Conservation (phyloP, 371 early-diverging fungal species). For the Mucor plumbeus region DNA sequence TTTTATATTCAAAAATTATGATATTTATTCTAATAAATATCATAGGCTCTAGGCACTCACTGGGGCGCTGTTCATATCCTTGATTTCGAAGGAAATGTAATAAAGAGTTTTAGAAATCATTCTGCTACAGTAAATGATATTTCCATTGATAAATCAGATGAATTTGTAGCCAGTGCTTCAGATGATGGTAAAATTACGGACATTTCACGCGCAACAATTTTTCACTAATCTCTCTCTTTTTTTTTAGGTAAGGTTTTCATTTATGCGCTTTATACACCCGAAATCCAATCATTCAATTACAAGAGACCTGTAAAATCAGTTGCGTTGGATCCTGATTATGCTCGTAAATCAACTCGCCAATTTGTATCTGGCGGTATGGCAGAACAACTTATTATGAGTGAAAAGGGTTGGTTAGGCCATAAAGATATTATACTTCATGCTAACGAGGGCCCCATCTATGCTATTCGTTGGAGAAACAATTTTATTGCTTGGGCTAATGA, state of each 20-base stretch:
- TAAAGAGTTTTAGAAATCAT: constrained; percentile 77
- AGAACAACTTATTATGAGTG: constrained; percentile 83
- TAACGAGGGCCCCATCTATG: constrained; percentile 88
- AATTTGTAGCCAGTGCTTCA: constrained; percentile 90
- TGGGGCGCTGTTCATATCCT: constrained; percentile 91
- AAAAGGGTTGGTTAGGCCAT: constrained; percentile 70
- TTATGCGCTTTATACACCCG: constrained; percentile 71
- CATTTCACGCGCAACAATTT: background rate
- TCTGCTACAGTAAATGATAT: constrained; percentile 87
- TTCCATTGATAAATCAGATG: constrained; percentile 83
- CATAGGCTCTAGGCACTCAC: constrained; percentile 92
- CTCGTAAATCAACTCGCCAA: constrained; percentile 70
- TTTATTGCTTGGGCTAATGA: constrained; percentile 96
- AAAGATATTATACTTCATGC: constrained; percentile 79
- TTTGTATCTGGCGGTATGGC: constrained; percentile 92
- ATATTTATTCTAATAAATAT: background rate
- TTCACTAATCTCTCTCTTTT: background rate
- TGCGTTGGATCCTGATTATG: constrained; percentile 87
- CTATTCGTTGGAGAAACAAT: constrained; percentile 82
- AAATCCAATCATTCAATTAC: constrained; percentile 70
- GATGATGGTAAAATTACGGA: constrained; percentile 78
- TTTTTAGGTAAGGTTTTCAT: constrained; percentile 76
- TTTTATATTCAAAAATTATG: too few species aligned
- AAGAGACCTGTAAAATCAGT: constrained; percentile 90
- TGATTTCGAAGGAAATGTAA: constrained; percentile 90